Base-by-base conservation (phyloP, 2,329 filamentous ascomycete species). In the Fusarium sp. region DNA sequence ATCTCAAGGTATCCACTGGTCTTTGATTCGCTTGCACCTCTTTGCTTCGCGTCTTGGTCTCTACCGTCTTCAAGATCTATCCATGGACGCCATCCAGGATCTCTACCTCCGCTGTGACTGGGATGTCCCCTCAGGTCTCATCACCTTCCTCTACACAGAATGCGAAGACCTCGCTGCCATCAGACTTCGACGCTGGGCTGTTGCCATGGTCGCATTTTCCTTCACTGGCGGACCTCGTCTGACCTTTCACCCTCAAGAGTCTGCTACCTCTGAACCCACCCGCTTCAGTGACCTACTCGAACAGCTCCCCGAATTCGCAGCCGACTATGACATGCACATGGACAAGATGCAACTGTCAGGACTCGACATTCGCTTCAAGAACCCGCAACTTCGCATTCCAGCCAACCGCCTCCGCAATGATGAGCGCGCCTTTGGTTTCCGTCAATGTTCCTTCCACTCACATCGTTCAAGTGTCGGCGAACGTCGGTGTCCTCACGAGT, bases 401-500 rank as follows among this genome's bases (percentile, higher is more conserved):
- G 84, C 83, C 67, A 89, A 89, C 79, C 80, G 80, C 57, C 79
- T 89, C 22, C 81, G 83, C 64, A 87, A 84, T 76, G 86, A 87
- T 45, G 84, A 88, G 78, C 84, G 87, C 36, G 80, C 84, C 52
- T 88, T 88, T 71, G 87, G 87, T n/a, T 89, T 88, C 75, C 81
- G 87, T 24, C 85, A 87, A 75, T 89, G 87, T 75, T 87, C 86
- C 14, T 89, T 89, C 70, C 87, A 89, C 75, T 87, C 84, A 38
- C 87, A 89, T 71, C 81, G 87, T 21, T 82, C 84, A 6, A 77
- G 80, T 9, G 85, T 88, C 34, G 87, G 86, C 21, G 83, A 89
- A 75, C 81, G 81, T 7, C 77, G 77, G n/a, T 89, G 87, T 62
- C 86, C 86, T 15, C 83, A 88, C 69, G 73, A 73, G 13, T 65